Conservation (phyloP, 2,329 filamentous ascomycete genomes). For the Pleomassaria siparia region DNA sequence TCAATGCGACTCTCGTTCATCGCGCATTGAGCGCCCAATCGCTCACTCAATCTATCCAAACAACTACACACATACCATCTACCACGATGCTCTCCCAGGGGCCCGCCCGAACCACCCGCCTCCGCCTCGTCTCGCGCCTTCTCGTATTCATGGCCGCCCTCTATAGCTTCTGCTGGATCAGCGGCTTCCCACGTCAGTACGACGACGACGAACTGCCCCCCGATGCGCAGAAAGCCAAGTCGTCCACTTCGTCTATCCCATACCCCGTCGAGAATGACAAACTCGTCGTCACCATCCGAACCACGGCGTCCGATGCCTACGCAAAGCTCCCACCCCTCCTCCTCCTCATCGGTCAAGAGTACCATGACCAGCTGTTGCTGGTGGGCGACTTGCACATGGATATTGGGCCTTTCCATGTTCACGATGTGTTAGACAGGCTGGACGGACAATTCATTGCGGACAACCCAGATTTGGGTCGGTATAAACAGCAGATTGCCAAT, state of each 20-base stretch:
- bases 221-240: slow-evolving; percentile 1
- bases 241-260: slow-evolving; percentile 20
- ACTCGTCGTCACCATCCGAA: slow-evolving; percentile 58
- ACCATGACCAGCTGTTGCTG: slow-evolving; percentile 41
- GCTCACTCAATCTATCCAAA: background rate
- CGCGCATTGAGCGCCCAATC: too few relatives aligned
- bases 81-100: background rate
- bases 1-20: too few relatives aligned
- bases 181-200: slow-evolving; percentile 33
- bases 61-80: background rate
- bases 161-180: slow-evolving; percentile 36
- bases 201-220: slow-evolving; percentile 36
- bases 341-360: slow-evolving; percentile 24
- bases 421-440: slow-evolving; percentile 42
- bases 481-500: slow-evolving; percentile 34
- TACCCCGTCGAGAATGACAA: slow-evolving; percentile 24
- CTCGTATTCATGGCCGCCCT: slow-evolving; percentile 19
- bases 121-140: slow-evolving; percentile 27
- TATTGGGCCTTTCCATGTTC: slow-evolving; percentile 35
- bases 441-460: slow-evolving; percentile 26
- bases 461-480: slow-evolving; percentile 41
- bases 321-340: slow-evolving; percentile 53
- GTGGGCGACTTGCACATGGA: slow-evolving; percentile 43
- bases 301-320: slow-evolving; percentile 58
- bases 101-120: slow-evolving; percentile 2